Base-by-base conservation (phyloP, 352 stramenopile genomes). In the Phytophthora boehmeriae region DNA sequence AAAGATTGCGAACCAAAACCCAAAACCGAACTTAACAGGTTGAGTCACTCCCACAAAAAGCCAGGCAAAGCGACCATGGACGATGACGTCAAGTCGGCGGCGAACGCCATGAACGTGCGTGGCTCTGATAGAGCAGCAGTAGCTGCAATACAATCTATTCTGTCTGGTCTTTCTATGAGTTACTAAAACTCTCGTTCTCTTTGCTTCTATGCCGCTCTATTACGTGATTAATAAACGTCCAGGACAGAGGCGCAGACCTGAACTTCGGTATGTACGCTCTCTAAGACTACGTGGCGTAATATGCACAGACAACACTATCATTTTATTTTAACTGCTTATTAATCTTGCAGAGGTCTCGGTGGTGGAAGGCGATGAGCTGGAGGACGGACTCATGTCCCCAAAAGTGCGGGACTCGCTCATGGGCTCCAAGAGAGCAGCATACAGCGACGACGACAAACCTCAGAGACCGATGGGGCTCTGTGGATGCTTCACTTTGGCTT, bases 401-500 rank as follows among this genome's bases (percentile, higher is more conserved):
- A 92, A 91, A 75, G 80, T 71, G 11, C 73, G 78, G 11, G 80
- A 92, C 38, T 76, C 59, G 27, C 66, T 92, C 8, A 90, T 92
- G 65, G 80, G 79, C 30, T 34, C 50, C 35, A 88, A 86, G 58
- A 71, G 53, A 8, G 69, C 54, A 23, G 54, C 58, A 6, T 83
- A 64, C 39, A 73, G 59, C 54, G 78, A 74, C 55, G 78, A 63
- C 48, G 65, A 45, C 32, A 86, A 81, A 14, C 39, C 68, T 53
- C 53, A 46, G 35, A 59, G 60, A 17, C 57, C 56, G 1, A 66
- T 78, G 28, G 84, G 83, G 36, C 70, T 94, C 22, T 96, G 87
- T 38, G 69, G 80, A n/a, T 96, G 87, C 63, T 83, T 96, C 56
- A 88, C 80, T 14, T 73, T 96, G 45, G 78, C 81, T 0, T 96